phyloP scores from a whole-genome alignment of 768 basidiomycete species.

The Mycena rebaudengoi region DNA sequence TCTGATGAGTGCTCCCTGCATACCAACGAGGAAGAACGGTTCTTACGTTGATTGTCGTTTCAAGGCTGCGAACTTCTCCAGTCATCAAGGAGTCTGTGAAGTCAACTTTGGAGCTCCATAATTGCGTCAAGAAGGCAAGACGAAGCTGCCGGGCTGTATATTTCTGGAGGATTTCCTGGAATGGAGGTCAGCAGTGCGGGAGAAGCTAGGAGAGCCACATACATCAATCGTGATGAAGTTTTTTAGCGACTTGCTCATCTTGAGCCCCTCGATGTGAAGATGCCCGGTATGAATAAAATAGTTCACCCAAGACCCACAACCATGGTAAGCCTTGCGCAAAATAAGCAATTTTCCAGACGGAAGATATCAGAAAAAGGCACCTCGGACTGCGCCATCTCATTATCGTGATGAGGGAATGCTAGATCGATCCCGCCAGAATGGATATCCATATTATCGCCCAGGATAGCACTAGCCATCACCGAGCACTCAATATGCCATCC shows the following conservation, averaged over 20 bases:
- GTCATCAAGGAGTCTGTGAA: constrained; percentile 92
- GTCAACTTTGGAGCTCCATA: constrained; percentile 94
- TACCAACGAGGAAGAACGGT: constrained; percentile 32
- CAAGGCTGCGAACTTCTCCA: constrained; percentile 86
- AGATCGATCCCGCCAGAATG: constrained; percentile 98
- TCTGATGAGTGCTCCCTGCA: constrained; percentile 22
- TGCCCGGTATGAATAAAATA: constrained; percentile 99
- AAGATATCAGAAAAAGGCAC: constrained; percentile 46
- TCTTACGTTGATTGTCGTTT: constrained; percentile 88
- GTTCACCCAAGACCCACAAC: constrained; percentile 94
- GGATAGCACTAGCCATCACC: constrained; percentile 93
- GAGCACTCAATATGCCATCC: constrained; percentile 99
- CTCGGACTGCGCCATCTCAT: constrained; percentile 98
- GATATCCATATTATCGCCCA: constrained; percentile 94
- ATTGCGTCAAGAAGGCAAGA: constrained; percentile 88
- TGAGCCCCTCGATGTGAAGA: constrained; percentile 96
- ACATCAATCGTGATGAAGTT: constrained; percentile 98
- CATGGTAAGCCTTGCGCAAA: constrained; percentile 82
- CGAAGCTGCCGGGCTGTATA: constrained; percentile 90
- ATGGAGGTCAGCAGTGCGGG: neutral
- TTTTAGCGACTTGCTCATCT: constrained; percentile 99
- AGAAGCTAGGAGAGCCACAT: constrained; percentile 11
- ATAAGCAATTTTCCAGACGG: constrained; percentile 19
- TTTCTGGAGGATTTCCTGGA: constrained; percentile 84
- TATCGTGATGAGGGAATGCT: constrained; percentile 99